Evolutionary conservation across 345 rosid genomes (phyloP).

Genomic region (Mercurialis annua): DNA sequence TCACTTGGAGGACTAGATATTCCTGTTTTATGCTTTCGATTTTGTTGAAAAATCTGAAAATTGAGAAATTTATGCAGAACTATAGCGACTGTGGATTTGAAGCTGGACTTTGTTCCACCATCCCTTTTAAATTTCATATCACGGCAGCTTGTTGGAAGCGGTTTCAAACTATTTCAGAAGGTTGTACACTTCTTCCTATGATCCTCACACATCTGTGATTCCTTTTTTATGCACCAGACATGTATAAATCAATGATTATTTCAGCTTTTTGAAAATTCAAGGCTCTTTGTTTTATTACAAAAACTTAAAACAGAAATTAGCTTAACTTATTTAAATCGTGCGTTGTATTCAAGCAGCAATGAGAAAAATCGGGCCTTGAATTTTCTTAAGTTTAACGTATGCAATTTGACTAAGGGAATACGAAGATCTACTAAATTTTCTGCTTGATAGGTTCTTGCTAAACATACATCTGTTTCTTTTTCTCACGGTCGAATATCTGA

Average conservation of each 20-base stretch:
- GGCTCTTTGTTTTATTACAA: background rate
- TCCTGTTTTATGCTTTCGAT: background rate
- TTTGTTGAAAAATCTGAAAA: too few relatives aligned
- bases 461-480: slow-evolving; percentile 10
- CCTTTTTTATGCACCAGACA: background rate
- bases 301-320: background rate
- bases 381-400: background rate
- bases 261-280: slow-evolving; percentile 6
- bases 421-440: slow-evolving; percentile 1
- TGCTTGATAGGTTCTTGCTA: background rate
- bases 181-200: slow-evolving; percentile 30
- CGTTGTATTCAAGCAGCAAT: background rate
- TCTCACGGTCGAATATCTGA: slow-evolving; percentile 11
- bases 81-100: slow-evolving; percentile 72
- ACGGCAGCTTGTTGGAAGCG: slow-evolving; percentile 84
- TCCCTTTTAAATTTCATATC: slow-evolving; percentile 80
- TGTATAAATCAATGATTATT: slow-evolving; percentile 7
- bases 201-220: slow-evolving; percentile 5
- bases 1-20: background rate
- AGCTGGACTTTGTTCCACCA: slow-evolving; percentile 90
- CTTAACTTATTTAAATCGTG: background rate
- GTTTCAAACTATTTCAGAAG: slow-evolving; percentile 93
- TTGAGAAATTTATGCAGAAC: slow-evolving; percentile 51
- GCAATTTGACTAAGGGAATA: background rate
- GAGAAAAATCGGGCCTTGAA: background rate